These are phyloP conservation scores for Otatea glauca DNA, from an alignment of 176 grass and related monocot genomes.

Conservation along the genomic window DNA sequence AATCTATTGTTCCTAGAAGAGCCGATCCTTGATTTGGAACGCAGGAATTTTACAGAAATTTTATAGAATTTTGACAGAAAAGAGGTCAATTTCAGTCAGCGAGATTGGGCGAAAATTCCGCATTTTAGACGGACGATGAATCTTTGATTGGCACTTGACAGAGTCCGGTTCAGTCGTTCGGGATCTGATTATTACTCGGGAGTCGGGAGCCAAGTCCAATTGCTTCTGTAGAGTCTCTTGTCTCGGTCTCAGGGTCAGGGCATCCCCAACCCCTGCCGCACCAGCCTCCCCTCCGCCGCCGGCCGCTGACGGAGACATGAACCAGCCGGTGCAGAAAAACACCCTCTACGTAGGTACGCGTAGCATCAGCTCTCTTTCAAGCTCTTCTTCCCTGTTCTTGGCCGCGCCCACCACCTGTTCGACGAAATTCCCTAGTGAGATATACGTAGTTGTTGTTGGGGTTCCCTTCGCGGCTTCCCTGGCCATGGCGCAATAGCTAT, in stretches of 20 bases:
- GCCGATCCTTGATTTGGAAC: too few relatives aligned
- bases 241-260: neutral
- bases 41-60: too few relatives aligned
- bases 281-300: neutral
- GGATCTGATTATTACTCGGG: neutral
- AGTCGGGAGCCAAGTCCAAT: too few relatives aligned
- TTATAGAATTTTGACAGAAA: too few relatives aligned
- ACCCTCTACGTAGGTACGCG: conserved; percentile 92
- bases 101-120: too few relatives aligned
- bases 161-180: too few relatives aligned
- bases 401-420: conserved; percentile 46
- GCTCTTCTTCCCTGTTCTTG: too few relatives aligned
- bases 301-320: conserved; percentile 48
- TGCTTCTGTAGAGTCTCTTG: neutral
- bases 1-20: too few relatives aligned
- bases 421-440: conserved; percentile 47
- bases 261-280: neutral
- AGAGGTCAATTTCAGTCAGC: too few relatives aligned
- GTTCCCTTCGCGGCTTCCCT: neutral
- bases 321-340: conserved; percentile 88
- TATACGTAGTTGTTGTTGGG: neutral
- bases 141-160: too few relatives aligned
- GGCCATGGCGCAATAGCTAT: neutral
- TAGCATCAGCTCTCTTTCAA: neutral
- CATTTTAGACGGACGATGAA: too few relatives aligned